Conservation (phyloP, 176 grass and related monocot genomes). For the Oryza officinalis region DNA sequence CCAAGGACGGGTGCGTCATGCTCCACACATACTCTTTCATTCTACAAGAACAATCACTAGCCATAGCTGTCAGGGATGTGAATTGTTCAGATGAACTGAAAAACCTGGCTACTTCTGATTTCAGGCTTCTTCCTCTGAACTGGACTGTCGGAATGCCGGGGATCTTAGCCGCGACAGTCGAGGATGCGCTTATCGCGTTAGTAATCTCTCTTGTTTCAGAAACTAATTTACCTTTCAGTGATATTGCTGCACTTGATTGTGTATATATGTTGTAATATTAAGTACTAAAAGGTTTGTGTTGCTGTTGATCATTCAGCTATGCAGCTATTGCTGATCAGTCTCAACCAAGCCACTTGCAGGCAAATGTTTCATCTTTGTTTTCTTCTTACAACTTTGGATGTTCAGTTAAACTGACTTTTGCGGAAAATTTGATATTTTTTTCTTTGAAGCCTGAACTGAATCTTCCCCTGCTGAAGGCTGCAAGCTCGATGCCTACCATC, state of each 20-base stretch:
- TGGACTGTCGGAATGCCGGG: conserved; percentile 92
- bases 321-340: conserved; percentile 61
- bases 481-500: conserved; percentile 46
- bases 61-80: background rate
- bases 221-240: background rate
- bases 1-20: conserved; percentile 59
- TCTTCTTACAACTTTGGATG: background rate
- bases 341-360: conserved; percentile 38
- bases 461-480: conserved; percentile 53
- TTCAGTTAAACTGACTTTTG: background rate
- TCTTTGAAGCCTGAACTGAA: conserved; percentile 57
- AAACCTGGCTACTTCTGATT: background rate
- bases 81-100: background rate
- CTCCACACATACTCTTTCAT: background rate
- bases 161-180: conserved; percentile 79
- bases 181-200: conserved; percentile 73
- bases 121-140: conserved; percentile 85
- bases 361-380: background rate
- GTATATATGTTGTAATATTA: background rate
- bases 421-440: background rate
- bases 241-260: background rate
- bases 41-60: no score
- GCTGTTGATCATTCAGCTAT: conserved; percentile 49
- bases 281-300: background rate
- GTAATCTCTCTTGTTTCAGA: conserved; percentile 23